Base-by-base conservation (phyloP, 805 yeast genomes). In the Candida caryicola region DNA sequence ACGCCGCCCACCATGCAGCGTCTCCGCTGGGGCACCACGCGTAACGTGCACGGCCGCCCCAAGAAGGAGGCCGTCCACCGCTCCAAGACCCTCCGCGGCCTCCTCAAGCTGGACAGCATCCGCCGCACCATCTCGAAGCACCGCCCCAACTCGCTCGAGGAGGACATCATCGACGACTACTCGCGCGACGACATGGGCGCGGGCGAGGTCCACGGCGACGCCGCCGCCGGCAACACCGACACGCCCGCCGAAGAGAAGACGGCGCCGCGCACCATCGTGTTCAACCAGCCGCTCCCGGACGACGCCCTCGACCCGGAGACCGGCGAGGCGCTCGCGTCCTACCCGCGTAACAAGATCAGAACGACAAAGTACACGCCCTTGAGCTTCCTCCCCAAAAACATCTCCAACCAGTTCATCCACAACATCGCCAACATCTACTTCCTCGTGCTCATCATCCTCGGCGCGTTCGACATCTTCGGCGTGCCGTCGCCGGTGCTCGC, bases 321-420 rank as follows among this genome's bases (percentile, higher is more conserved):
- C 1, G 82, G 83, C 10, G 72, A 75, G 26, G 85, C 91, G 1
- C 55, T 52, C 14, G 69, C 71, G 0, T 57, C 61, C n/a, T 91
- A 85, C 55, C 80, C 95, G 8, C 75, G 96, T 52, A 91, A 91
- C 69, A 90, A 93, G 60, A 87, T 93, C 50, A 79, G 97, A 67
- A 89, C 98, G 0, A 88, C 99, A 2, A 91, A 88, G 66, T 91
- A 91, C 62, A 91, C 97, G 2, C 96, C 98, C 4, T 57, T 93
- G 32, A 71, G 88, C 6, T 91, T 91, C 55, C 47, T 93, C 21
- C 98, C 98, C 2, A 89, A 89, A 59, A 89, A 91, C 62, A 60
- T 91, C 33, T 60, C 65, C 32, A 73, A 76, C 46, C 98, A 93
- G 66, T 90, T 90, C 61, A 38, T 57, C 36, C 34, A 36, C 49